Base-by-base conservation (phyloP, 306 rosid species). In the Rosa chinensis region DNA sequence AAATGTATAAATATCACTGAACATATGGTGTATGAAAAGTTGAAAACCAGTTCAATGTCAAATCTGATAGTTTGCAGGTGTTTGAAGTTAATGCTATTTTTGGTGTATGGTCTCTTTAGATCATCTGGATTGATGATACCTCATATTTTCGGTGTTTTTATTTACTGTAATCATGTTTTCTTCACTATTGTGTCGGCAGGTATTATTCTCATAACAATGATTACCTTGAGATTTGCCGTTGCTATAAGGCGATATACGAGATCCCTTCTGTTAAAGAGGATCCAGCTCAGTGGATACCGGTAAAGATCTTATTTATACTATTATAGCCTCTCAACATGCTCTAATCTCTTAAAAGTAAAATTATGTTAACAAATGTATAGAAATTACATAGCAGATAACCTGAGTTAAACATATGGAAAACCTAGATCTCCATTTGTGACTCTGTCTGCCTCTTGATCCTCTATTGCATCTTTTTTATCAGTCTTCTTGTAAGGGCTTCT, bases 151-250 rank as follows among this genome's bases (percentile, higher is more conserved):
- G 45, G 49, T 67, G 14, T 48, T 45, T 58, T 28, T 16, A 37
- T 25, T 16, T 3, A 28, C 32, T 28, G 20, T 14, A 28, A 11
- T 35, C 62, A 23, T 62, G 48, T 10, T 72, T 74, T 16, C 78
- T 68, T 78, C 63, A 50, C 76, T 28, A 53, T 64, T 61, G 12
- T 56, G 35, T 44, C 80, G 78, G 61, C 73, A 94, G 98, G 91
- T 94, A 90, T 73, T 87, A 90, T 73, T 87, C 90, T 16, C 96
- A 92, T 77, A 88, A 84, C 86, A 89, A 89, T 6, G 96, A 94
- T 79, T 94, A 94, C 85, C 92, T 94, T 82, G 98, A 94, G 78
- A 94, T 94, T 77, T 92, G 98, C 81, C 94, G 94, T 43, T 94
- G 92, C 92, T 92, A 90, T 63, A 94, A 90, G 85, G 68, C 97